A percentile compares a stretch with the other conserved stretches of the same genome.
Conservation (phyloP, 352 stramenopile genomes). For the Globisporangium rhizosaccharum region DNA sequence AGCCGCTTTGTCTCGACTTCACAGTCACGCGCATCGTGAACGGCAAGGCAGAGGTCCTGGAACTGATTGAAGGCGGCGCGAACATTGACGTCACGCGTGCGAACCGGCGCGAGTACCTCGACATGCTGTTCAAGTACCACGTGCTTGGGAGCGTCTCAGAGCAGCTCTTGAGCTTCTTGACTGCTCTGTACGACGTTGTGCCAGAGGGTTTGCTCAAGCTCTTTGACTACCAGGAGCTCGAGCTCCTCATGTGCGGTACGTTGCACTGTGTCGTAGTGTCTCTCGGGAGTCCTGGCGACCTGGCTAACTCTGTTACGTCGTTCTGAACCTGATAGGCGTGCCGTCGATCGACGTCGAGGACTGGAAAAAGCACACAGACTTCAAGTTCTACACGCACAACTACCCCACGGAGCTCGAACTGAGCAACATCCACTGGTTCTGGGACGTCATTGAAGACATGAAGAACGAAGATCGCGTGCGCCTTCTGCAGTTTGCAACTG, state of each 20-base stretch:
- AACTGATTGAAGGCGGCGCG: conserved; percentile 86
- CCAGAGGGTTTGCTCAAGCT: conserved; percentile 94
- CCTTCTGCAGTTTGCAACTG: conserved; percentile 80
- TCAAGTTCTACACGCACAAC: conserved; percentile 66
- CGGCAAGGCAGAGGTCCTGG: conserved; percentile 66
- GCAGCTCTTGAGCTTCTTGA: conserved; percentile 86
- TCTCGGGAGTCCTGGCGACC: too few relatives aligned
- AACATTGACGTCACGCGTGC: conserved; percentile 93
- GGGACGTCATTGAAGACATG: conserved; percentile 88
- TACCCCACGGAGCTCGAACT: conserved; percentile 75
- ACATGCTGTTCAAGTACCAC: conserved; percentile 94
- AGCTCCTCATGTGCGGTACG: conserved; percentile 95
- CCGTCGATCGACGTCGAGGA: conserved; percentile 73
- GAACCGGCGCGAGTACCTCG: conserved; percentile 93
- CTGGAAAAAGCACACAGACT: conserved; percentile 79
- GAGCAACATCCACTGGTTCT: conserved; percentile 95
- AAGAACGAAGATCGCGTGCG: conserved; percentile 69
- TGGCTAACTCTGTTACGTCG: too few relatives aligned
- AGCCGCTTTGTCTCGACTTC: conserved; percentile 75
- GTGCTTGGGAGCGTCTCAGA: conserved; percentile 90
- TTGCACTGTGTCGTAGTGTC: conserved; percentile 22
- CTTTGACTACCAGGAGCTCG: conserved; percentile 98
- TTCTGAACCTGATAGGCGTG: conserved; percentile 21
- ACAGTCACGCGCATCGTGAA: conserved; percentile 65
- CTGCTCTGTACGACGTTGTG: conserved; percentile 96